phyloP scores from a whole-genome alignment of 139 green algal species.

The Auxenochlorella pyrenoidosa region DNA sequence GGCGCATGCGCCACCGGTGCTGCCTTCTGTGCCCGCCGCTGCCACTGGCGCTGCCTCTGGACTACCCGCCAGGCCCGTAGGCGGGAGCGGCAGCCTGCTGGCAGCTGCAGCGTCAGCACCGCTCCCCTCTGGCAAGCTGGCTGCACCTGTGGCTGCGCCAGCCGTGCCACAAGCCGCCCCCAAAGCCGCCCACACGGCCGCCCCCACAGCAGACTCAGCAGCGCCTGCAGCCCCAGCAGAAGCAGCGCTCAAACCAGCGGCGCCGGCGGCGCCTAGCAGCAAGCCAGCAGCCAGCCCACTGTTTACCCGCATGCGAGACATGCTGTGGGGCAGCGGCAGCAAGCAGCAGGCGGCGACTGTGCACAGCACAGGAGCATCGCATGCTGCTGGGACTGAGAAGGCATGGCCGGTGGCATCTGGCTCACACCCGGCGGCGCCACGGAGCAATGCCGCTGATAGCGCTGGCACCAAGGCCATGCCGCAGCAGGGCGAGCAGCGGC shows the following conservation, averaged over 20 bases:
- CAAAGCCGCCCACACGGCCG: too few relatives aligned
- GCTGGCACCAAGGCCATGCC: neutral
- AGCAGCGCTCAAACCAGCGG: neutral
- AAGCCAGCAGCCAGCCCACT: slow-evolving; percentile 18
- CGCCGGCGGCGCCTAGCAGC: neutral
- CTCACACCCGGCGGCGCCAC: too few relatives aligned
- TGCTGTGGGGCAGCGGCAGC: slow-evolving; percentile 1
- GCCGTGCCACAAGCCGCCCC: neutral
- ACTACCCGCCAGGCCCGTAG: neutral
- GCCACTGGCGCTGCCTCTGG: neutral
- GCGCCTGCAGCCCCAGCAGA: neutral
- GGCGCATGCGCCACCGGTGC: neutral
- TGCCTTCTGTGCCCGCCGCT: neutral
- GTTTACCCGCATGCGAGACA: neutral
- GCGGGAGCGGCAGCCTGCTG: neutral
- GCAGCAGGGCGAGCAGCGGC: neutral
- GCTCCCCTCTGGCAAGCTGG: neutral
- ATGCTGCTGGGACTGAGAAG: too few relatives aligned
- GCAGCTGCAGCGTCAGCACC: neutral
- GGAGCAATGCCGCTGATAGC: neutral
- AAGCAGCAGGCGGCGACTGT: neutral
- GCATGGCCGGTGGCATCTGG: neutral
- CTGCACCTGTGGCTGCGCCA: neutral
- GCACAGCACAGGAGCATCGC: neutral
- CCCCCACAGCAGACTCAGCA: neutral